Evolutionary conservation across 2,329 filamentous ascomycete species (phyloP).

Genomic region (Botrytis byssoidea): DNA sequence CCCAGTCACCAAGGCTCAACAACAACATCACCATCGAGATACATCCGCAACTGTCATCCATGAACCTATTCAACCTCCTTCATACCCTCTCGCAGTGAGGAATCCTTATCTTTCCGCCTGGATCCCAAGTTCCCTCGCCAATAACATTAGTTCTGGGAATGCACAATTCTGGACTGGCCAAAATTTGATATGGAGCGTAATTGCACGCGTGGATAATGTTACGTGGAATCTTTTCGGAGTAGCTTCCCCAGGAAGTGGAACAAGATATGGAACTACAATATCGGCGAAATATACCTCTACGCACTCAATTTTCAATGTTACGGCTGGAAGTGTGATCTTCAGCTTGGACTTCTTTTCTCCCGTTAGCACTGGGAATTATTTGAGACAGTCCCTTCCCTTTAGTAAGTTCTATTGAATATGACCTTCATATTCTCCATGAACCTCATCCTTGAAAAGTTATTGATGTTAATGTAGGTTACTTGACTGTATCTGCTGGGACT

Average conservation of each 20-base stretch:
- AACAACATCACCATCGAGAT: not conserved
- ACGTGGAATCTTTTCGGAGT: constrained; percentile 40
- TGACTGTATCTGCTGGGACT: constrained; percentile 7
- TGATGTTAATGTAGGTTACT: constrained; percentile 1
- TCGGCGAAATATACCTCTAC: constrained; percentile 38
- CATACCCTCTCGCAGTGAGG: constrained; percentile 18
- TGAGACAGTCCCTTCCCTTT: constrained; percentile 41
- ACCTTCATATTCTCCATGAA: too few species aligned
- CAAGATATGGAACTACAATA: constrained; percentile 29
- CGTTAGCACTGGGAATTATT: constrained; percentile 38
- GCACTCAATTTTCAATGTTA: constrained; percentile 36
- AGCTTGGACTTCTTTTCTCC: constrained; percentile 42
- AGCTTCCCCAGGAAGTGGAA: constrained; percentile 26
- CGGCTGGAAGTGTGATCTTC: constrained; percentile 33
- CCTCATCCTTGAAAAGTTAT: not conserved
- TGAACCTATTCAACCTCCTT: constrained; percentile 16
- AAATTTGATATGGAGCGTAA: constrained; percentile 38
- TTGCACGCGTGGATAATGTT: constrained; percentile 38
- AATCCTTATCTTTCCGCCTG: constrained; percentile 34
- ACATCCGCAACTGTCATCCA: not conserved
- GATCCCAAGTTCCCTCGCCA: constrained; percentile 37
- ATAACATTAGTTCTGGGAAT: constrained; percentile 32
- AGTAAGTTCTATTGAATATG: constrained; percentile 30
- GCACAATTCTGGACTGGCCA: constrained; percentile 41
- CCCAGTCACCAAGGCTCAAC: not conserved